Base-by-base conservation (phyloP, 108 stramenopile species). In the Pseudonitzschia multiseries region DNA sequence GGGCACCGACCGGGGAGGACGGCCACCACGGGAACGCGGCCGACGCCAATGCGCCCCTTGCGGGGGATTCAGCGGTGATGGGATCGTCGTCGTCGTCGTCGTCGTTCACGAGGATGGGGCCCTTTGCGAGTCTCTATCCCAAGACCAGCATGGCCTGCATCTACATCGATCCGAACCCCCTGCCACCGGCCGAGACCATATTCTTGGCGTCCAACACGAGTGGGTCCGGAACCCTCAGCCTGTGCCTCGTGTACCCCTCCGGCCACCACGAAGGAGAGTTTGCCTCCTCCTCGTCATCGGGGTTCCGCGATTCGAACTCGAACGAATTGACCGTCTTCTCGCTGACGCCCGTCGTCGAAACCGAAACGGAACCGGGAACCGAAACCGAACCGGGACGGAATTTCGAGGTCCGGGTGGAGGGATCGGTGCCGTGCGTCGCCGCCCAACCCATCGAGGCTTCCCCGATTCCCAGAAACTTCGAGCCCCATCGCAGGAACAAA, bases 371-470 rank as follows among this genome's bases (percentile, higher is more conserved):
- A 43, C 6, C 36, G 36, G 36, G 36, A 36, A n/a, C n/a, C 36
- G 36, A 36, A 6, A 6, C 42, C 6, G 22, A 26, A 28, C 50
- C 60, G 53, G 22, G 20, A 48, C 44, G 53, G 14, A 42, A 42
- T 42, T 70, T 72, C 22, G 17, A n/a, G 1, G 57, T 73, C 8
- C 33, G 26, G 2, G 71, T 28, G 21, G 81, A 61, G 68, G 75
- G 69, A 50, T 83, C 67, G 61, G 66, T 77, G 70, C 71, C 43
- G 50, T 88, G 74, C 32, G 74, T 76, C 12, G 60, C 79, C 5
- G 79, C 83, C 5, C 72, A 75, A 31, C 82, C 82, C 15, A 57
- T 84, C 29, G 71, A 80, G 69, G 70, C 86, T 13, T 79, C 85
- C 18, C 86, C 86, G 17, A 75, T 81, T 44, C 78, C 86, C 26